These are phyloP conservation scores for Entelexis paramagnoliae DNA, from an alignment of 1,139 yeast species.

Conservation along the genomic window DNA sequence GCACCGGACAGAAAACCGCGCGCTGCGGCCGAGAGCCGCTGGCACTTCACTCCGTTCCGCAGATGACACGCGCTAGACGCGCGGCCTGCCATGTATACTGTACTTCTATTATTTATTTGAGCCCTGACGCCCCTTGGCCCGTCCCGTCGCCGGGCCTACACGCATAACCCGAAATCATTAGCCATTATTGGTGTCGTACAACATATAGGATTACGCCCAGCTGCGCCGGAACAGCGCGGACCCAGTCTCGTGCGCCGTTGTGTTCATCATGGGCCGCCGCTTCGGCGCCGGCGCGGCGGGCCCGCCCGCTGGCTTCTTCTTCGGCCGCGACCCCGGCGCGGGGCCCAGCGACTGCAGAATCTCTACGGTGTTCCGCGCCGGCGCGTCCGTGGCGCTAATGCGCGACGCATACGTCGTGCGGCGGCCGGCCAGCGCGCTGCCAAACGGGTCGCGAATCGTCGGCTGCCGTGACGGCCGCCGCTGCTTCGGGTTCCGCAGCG, in stretches of 20 bases:
- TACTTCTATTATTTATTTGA: conserved; percentile 3
- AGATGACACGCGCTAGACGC: too few species aligned
- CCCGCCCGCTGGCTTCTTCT: conserved; percentile 7
- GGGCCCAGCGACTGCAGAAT: conserved; percentile 14
- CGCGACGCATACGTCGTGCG: conserved; percentile 22
- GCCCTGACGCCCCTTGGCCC: too few species aligned
- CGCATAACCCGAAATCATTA: too few species aligned
- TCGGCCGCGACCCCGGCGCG: background rate
- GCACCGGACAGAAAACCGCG: conserved; percentile 3
- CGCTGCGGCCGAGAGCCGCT: conserved; percentile 12
- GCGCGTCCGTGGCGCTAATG: conserved; percentile 12
- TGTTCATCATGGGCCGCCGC: background rate
- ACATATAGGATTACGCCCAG: conserved; percentile 11
- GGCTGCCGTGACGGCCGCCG: conserved; percentile 1
- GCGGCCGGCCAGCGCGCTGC: background rate
- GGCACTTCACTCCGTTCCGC: conserved; percentile 17
- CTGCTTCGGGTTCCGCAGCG: background rate
- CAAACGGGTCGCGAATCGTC: background rate
- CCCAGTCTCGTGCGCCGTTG: conserved; percentile 3
- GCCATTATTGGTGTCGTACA: background rate
- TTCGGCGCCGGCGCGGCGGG: conserved; percentile 1
- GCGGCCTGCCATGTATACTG: too few species aligned
- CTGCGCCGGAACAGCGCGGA: conserved; percentile 14
- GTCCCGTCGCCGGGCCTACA: too few species aligned
- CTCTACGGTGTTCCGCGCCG: conserved; percentile 13